phyloP scores from a whole-genome alignment of 2,329 filamentous ascomycete genomes.

The Gnomoniopsis sp. region DNA sequence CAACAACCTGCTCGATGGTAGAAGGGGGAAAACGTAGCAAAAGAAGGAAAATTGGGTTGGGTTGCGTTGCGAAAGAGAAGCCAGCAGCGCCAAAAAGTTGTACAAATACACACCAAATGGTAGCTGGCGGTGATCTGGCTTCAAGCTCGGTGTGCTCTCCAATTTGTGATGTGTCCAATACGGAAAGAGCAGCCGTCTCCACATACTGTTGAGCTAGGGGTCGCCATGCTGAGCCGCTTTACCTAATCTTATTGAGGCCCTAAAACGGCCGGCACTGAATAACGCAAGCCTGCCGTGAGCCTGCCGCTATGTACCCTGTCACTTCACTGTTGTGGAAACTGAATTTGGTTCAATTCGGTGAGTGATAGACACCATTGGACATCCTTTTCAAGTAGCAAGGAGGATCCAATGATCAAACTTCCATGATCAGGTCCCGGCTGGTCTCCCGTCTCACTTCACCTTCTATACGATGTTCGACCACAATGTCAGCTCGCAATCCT shows the following conservation, averaged over 20 bases:
- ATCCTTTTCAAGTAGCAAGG: no score
- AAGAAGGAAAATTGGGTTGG: slow-evolving; percentile 19
- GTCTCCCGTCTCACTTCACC: background rate
- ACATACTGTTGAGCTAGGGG: background rate
- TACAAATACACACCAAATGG: background rate
- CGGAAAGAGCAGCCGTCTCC: slow-evolving; percentile 2
- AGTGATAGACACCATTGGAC: no score
- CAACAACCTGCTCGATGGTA: slow-evolving; percentile 27
- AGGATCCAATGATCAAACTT: no score
- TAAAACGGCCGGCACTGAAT: background rate
- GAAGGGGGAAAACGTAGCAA: slow-evolving; percentile 19
- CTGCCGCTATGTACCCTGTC: no score
- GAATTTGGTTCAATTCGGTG: background rate
- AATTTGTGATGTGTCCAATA: slow-evolving; percentile 26
- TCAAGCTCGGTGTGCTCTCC: slow-evolving; percentile 15
- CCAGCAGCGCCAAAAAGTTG: slow-evolving; percentile 1
- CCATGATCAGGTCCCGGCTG: slow-evolving; percentile 8
- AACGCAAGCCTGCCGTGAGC: background rate
- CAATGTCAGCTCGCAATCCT: slow-evolving; percentile 36
- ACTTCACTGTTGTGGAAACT: background rate
- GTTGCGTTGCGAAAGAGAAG: slow-evolving; percentile 16
- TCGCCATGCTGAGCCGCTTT: no score
- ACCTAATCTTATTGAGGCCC: background rate
- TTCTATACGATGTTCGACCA: slow-evolving; percentile 18
- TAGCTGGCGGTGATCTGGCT: slow-evolving; percentile 26